Conservation (phyloP, 331 rosid species). For the Phaseolus coccineus region DNA sequence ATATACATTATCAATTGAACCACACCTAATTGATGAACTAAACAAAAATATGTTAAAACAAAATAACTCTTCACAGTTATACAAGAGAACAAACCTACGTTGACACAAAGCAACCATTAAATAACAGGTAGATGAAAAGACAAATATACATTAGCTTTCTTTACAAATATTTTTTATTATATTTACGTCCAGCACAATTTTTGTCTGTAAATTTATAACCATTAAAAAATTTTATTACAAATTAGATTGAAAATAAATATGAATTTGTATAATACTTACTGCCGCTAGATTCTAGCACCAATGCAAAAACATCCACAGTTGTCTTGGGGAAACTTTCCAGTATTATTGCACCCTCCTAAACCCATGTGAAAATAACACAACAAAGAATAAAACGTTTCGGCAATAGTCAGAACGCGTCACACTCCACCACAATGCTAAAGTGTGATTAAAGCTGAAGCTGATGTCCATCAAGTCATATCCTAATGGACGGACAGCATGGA, state of each 20-base stretch:
- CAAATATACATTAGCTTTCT: background rate
- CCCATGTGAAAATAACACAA: slow-evolving; percentile 66
- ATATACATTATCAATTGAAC: slow-evolving; percentile 16
- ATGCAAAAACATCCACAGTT: slow-evolving; percentile 93
- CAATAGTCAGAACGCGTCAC: slow-evolving; percentile 57
- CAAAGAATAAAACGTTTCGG: slow-evolving; percentile 45
- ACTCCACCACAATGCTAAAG: slow-evolving; percentile 39
- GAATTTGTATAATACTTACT: slow-evolving; percentile 65
- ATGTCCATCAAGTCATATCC: slow-evolving; percentile 25
- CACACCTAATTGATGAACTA: background rate
- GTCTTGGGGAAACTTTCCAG: slow-evolving; percentile 93
- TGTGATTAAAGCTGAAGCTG: slow-evolving; percentile 32
- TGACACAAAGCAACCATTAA: slow-evolving; percentile 21
- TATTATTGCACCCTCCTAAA: slow-evolving; percentile 94
- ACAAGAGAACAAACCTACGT: slow-evolving; percentile 19
- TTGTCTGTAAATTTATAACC: slow-evolving; percentile 11
- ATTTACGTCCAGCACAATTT: background rate
- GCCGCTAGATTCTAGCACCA: slow-evolving; percentile 96
- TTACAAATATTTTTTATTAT: background rate
- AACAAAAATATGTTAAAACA: background rate
- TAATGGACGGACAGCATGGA: background rate
- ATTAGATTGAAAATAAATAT: slow-evolving; percentile 32
- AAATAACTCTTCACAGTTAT: slow-evolving; percentile 7
- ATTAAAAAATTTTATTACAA: slow-evolving; percentile 23
- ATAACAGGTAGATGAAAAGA: slow-evolving; percentile 26